Evolutionary conservation across 2,329 filamentous ascomycete genomes (phyloP).

Genomic region (Daldinia sp.): DNA sequence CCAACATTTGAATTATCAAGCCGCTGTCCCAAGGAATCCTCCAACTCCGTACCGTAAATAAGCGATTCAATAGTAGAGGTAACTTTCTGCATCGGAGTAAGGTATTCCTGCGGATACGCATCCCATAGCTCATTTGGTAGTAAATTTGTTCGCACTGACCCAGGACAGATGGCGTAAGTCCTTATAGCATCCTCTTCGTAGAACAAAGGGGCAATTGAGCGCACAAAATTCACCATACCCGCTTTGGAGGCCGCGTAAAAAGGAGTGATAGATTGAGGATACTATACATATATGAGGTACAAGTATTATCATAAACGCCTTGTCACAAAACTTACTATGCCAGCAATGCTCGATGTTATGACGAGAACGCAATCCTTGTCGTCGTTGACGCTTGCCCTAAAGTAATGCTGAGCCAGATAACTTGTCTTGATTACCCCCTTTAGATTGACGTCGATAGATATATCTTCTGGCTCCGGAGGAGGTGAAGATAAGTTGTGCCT

Average conservation of each 20-base stretch:
- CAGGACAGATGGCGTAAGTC: slow-evolving; percentile 47
- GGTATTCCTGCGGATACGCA: slow-evolving; percentile 44
- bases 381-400: slow-evolving; percentile 42
- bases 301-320: not conserved
- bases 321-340: slow-evolving; percentile 37
- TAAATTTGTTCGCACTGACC: slow-evolving; percentile 46
- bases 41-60: slow-evolving; percentile 37
- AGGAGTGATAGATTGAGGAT: slow-evolving; percentile 44
- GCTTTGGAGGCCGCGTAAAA: slow-evolving; percentile 48
- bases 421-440: slow-evolving; percentile 50
- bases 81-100: slow-evolving; percentile 45
- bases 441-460: slow-evolving; percentile 47
- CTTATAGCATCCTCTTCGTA: slow-evolving; percentile 43
- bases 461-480: slow-evolving; percentile 41
- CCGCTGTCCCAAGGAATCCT: slow-evolving; percentile 40
- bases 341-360: slow-evolving; percentile 46
- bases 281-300: slow-evolving; percentile 30
- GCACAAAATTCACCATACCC: slow-evolving; percentile 48
- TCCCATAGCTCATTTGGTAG: slow-evolving; percentile 42
- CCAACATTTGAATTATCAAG: slow-evolving; percentile 40
- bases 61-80: slow-evolving; percentile 43
- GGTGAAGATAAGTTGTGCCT: slow-evolving; percentile 28
- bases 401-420: slow-evolving; percentile 54
- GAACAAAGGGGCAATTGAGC: slow-evolving; percentile 43
- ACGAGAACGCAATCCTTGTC: slow-evolving; percentile 40